Percentiles rank a stretch among this genome's conserved stretches.
These are phyloP conservation scores for Ramularia collo-cygni DNA, from an alignment of 2,329 filamentous ascomycete species.

Conservation along the genomic window DNA sequence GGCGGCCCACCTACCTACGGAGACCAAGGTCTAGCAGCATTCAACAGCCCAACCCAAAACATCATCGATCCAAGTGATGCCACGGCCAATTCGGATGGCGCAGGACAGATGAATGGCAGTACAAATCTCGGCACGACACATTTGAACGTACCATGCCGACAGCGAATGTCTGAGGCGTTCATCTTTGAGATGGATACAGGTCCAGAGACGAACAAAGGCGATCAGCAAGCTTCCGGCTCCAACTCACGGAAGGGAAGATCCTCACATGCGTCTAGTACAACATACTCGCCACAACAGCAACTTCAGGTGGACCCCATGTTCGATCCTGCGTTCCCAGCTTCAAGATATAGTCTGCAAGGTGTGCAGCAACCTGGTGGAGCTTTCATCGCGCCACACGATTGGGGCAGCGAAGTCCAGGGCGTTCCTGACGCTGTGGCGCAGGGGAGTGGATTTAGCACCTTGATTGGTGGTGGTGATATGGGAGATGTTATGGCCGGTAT, in stretches of 20 bases:
- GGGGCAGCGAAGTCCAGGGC: conserved; percentile 13
- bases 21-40: conserved; percentile 19
- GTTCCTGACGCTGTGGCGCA: conserved; percentile 11
- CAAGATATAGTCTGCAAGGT: conserved; percentile 16
- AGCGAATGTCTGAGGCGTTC: conserved; percentile 11
- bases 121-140: conserved; percentile 1
- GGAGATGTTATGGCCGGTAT: conserved; percentile 23
- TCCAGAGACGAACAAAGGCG: conserved; percentile 24
- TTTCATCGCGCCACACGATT: conserved; percentile 17
- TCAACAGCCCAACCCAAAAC: conserved; percentile 13
- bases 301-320: conserved; percentile 11
- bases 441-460: neutral
- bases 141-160: conserved; percentile 23
- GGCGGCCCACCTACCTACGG: conserved; percentile 14
- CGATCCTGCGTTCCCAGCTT: conserved; percentile 18
- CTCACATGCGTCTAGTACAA: conserved; percentile 23
- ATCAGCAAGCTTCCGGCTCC: conserved; percentile 21
- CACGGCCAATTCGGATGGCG: neutral
- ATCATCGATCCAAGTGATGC: conserved; percentile 1
- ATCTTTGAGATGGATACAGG: conserved; percentile 25
- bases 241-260: conserved; percentile 19
- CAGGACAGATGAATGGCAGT: neutral
- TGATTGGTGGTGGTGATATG: conserved; percentile 2
- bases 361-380: conserved; percentile 11
- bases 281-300: conserved; percentile 23